phyloP scores from a whole-genome alignment of 495 filamentous ascomycete genomes.

The Cercophora samala region DNA sequence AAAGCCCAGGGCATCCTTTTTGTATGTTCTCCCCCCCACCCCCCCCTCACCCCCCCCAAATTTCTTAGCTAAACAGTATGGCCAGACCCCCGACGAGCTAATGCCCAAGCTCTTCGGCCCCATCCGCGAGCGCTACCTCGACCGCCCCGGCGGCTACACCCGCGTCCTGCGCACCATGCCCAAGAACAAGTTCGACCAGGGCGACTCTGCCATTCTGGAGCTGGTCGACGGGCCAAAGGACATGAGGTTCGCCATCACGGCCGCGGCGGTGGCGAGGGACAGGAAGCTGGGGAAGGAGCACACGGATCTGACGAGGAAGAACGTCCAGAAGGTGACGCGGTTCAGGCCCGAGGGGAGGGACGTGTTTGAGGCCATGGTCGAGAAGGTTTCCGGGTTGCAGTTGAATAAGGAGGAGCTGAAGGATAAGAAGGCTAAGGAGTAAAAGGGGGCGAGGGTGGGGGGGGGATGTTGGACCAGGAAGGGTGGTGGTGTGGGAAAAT shows the following conservation, averaged over 20 bases:
- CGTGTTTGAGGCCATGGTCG: slow-evolving; percentile 68
- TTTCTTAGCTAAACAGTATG: not conserved
- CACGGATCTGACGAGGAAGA: slow-evolving; percentile 67
- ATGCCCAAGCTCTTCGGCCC: slow-evolving; percentile 86
- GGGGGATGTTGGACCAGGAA: not conserved
- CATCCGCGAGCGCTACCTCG: slow-evolving; percentile 71
- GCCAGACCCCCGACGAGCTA: slow-evolving; percentile 55
- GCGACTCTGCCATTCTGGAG: slow-evolving; percentile 86
- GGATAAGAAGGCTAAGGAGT: not conserved
- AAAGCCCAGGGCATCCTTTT: slow-evolving; percentile 73
- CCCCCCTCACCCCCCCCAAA: not conserved
- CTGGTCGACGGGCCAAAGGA: slow-evolving; percentile 93
- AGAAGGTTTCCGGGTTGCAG: slow-evolving; percentile 48
- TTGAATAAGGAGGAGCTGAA: slow-evolving; percentile 16
- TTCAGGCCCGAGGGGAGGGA: slow-evolving; percentile 66
- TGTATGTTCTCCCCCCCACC: slow-evolving; percentile 52
- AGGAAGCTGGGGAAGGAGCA: slow-evolving; percentile 50
- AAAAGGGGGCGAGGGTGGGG: not conserved
- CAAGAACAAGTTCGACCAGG: slow-evolving; percentile 74
- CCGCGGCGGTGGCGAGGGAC: slow-evolving; percentile 67
- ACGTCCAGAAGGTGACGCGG: slow-evolving; percentile 80
- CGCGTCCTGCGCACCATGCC: slow-evolving; percentile 85
- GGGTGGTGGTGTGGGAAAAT: not conserved
- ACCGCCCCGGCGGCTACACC: slow-evolving; percentile 90
- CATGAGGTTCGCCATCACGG: slow-evolving; percentile 91